Evolutionary conservation across 73 alveolate genomes (phyloP).

Genomic region (Tetrahymena thermophila): DNA sequence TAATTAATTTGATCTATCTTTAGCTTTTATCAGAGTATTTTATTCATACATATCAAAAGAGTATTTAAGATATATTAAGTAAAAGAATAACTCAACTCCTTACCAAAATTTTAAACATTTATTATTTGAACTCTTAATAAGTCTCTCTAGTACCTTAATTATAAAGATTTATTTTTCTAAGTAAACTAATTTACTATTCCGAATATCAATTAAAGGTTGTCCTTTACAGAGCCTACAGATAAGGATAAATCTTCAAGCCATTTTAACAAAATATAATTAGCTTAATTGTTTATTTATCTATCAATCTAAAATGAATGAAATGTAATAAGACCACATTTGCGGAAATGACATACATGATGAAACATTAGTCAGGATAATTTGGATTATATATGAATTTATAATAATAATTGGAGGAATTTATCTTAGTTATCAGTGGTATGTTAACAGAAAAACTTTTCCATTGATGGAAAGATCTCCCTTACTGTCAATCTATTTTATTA

Average conservation of each 20-base stretch:
- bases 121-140: background rate
- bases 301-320: background rate
- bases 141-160: background rate
- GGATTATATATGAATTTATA: background rate
- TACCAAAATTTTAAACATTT: background rate
- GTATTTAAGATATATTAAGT: background rate
- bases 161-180: no score
- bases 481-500: background rate
- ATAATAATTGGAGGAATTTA: background rate
- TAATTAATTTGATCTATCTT: no score
- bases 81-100: background rate
- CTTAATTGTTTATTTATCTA: no score
- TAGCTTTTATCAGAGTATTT: background rate
- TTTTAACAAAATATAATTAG: no score
- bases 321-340: background rate
- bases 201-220: no score
- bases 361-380: background rate
- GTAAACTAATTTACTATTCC: no score
- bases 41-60: background rate
- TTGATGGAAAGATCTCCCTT: background rate
- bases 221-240: no score
- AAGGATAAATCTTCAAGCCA: background rate
- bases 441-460: background rate
- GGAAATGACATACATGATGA: background rate
- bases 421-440: background rate